These are phyloP conservation scores for Lantana camara DNA, from an alignment of 257 asterid genomes.

Conservation along the genomic window DNA sequence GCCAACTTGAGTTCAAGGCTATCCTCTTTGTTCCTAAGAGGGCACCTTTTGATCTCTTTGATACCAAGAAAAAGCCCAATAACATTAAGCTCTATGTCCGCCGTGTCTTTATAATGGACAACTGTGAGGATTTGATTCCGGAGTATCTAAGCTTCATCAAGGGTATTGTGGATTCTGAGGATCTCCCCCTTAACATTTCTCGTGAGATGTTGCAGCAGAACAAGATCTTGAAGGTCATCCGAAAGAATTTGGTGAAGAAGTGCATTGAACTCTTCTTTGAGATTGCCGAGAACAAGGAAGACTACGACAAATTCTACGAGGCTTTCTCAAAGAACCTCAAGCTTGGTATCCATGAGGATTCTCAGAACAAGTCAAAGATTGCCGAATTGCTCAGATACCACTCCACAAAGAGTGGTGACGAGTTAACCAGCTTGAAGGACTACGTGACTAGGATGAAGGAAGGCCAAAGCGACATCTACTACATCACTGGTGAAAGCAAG, in stretches of 20 bases:
- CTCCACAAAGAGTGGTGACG: constrained; percentile 68
- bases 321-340: constrained; percentile 65
- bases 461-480: constrained; percentile 58
- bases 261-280: constrained; percentile 65
- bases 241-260: constrained; percentile 65
- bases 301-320: constrained; percentile 61
- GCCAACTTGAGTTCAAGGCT: constrained; percentile 65
- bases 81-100: constrained; percentile 67
- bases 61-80: constrained; percentile 62
- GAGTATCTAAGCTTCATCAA: constrained; percentile 57
- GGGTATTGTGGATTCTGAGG: constrained; percentile 69
- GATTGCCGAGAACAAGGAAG: constrained; percentile 71
- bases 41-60: constrained; percentile 65
- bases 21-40: constrained; percentile 63
- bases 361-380: constrained; percentile 53
- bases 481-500: constrained; percentile 68
- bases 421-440: constrained; percentile 67
- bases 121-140: constrained; percentile 67
- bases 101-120: constrained; percentile 63
- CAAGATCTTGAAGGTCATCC: constrained; percentile 63
- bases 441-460: constrained; percentile 74
- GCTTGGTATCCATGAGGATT: constrained; percentile 69
- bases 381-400: constrained; percentile 62
- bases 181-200: constrained; percentile 58
- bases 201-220: constrained; percentile 60